phyloP scores from a whole-genome alignment of 805 yeast species.

The Komagataella ulmi region DNA sequence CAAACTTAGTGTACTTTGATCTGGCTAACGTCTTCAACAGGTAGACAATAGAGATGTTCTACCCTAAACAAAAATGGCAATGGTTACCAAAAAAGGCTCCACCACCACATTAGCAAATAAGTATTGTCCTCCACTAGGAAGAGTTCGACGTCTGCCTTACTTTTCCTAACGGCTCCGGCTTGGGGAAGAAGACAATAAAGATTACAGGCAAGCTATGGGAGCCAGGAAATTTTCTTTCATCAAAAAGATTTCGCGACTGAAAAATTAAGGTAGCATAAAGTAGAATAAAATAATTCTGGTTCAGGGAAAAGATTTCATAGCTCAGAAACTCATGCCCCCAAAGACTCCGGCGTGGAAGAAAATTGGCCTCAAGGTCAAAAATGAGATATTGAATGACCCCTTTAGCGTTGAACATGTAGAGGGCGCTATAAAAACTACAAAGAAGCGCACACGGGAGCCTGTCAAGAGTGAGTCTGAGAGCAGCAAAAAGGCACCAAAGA shows the following conservation, averaged over 20 bases:
- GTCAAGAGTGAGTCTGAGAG: slow-evolving; percentile 17
- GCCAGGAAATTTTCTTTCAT: no score
- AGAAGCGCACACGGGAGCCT: slow-evolving; percentile 27
- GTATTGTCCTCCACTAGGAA: neutral
- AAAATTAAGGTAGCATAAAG: no score
- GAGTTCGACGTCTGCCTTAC: neutral
- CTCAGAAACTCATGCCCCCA: slow-evolving; percentile 3
- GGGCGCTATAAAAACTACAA: slow-evolving; percentile 21
- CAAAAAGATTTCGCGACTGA: neutral
- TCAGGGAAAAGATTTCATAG: neutral
- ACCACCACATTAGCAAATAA: neutral
- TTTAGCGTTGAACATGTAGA: slow-evolving; percentile 31
- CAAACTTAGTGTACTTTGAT: slow-evolving; percentile 14
- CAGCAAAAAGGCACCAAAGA: slow-evolving; percentile 56
- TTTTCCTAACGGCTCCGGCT: neutral
- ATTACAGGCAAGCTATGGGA: neutral
- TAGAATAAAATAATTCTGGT: neutral
- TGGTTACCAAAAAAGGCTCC: neutral
- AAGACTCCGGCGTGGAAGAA: slow-evolving; percentile 76
- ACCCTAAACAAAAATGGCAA: neutral
- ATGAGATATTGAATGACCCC: slow-evolving; percentile 30
- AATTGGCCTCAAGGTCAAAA: slow-evolving; percentile 53
- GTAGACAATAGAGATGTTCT: neutral
- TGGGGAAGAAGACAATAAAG: neutral
- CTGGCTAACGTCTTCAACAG: slow-evolving; percentile 7